phyloP scores from a whole-genome alignment of 2,329 filamentous ascomycete species.

The Chaetomiaceae sp. region DNA sequence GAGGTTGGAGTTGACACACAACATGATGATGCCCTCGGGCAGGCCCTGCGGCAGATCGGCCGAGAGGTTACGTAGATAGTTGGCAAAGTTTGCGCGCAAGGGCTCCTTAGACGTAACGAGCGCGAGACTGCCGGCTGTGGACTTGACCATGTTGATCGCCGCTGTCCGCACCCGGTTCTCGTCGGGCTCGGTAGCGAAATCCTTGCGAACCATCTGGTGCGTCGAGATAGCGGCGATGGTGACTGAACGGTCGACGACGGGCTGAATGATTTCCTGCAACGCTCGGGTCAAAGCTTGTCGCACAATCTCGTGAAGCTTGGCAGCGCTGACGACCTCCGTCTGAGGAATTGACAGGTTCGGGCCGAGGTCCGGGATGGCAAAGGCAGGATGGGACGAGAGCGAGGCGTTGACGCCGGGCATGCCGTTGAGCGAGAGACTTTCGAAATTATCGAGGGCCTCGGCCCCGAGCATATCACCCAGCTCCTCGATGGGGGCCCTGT shows the following conservation, averaged over 20 bases:
- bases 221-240: slow-evolving; percentile 98
- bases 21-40: slow-evolving; percentile 90
- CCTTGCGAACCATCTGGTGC: slow-evolving; percentile 90
- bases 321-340: slow-evolving; percentile 69
- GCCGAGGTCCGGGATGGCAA: slow-evolving; percentile 78
- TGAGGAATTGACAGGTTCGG: slow-evolving; percentile 73
- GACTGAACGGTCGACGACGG: slow-evolving; percentile 93
- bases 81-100: slow-evolving; percentile 91
- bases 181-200: slow-evolving; percentile 90
- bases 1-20: slow-evolving; percentile 98
- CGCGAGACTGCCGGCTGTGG: slow-evolving; percentile 87
- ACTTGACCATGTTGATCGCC: slow-evolving; percentile 90
- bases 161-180: slow-evolving; percentile 80
- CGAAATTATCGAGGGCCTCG: slow-evolving; percentile 74
- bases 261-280: slow-evolving; percentile 92
- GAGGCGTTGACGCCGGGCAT: slow-evolving; percentile 65
- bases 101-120: slow-evolving; percentile 98
- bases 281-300: slow-evolving; percentile 81
- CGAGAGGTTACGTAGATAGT: slow-evolving; percentile 77
- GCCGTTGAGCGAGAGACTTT: slow-evolving; percentile 73
- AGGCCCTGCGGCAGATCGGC: slow-evolving; percentile 71
- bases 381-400: slow-evolving; percentile 71
- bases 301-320: slow-evolving; percentile 70
- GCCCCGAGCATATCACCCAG: slow-evolving; percentile 54
- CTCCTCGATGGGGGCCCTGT: slow-evolving; percentile 62